Percentiles rank a stretch among this genome's conserved stretches.
These are phyloP conservation scores for Pleurotus salmoneostramineus DNA, from an alignment of 768 basidiomycete species.

Conservation along the genomic window DNA sequence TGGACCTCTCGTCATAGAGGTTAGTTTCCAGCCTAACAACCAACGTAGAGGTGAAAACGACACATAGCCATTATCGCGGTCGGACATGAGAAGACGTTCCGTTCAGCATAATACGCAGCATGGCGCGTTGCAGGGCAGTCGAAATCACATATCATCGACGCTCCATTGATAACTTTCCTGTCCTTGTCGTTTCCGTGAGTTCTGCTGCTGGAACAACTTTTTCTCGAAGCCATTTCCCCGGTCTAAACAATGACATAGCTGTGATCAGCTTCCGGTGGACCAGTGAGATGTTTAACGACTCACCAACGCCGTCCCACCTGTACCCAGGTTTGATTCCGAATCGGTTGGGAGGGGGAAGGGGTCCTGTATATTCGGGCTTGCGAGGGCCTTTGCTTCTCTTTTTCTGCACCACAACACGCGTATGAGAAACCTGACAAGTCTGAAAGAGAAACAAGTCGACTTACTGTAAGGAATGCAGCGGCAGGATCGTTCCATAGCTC, in stretches of 20 bases:
- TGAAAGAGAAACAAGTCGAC: constrained; percentile 18
- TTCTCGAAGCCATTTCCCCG: constrained; percentile 93
- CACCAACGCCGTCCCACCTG: constrained; percentile 98
- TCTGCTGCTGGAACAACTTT: constrained; percentile 82
- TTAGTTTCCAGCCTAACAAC: no score
- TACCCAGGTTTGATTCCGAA: constrained; percentile 95
- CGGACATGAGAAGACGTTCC: not conserved
- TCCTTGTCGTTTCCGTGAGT: constrained; percentile 66
- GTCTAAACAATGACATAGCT: constrained; percentile 40
- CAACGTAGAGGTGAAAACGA: not conserved
- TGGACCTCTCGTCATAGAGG: no score
- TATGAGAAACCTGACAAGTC: not conserved
- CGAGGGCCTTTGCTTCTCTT: constrained; percentile 70
- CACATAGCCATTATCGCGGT: not conserved
- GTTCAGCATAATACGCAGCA: not conserved
- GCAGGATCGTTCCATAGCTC: constrained; percentile 98
- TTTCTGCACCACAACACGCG: constrained; percentile 44
- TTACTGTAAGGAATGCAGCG: constrained; percentile 87
- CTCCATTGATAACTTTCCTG: constrained; percentile 82
- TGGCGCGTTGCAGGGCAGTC: not conserved
- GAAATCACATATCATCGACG: constrained; percentile 81
- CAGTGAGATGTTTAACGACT: constrained; percentile 15
- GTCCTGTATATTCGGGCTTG: constrained; percentile 83
- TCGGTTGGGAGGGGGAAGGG: constrained; percentile 89
- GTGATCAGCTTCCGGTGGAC: no score